phyloP scores from a whole-genome alignment of 2,329 filamentous ascomycete genomes.

The Fusarium falciforme region DNA sequence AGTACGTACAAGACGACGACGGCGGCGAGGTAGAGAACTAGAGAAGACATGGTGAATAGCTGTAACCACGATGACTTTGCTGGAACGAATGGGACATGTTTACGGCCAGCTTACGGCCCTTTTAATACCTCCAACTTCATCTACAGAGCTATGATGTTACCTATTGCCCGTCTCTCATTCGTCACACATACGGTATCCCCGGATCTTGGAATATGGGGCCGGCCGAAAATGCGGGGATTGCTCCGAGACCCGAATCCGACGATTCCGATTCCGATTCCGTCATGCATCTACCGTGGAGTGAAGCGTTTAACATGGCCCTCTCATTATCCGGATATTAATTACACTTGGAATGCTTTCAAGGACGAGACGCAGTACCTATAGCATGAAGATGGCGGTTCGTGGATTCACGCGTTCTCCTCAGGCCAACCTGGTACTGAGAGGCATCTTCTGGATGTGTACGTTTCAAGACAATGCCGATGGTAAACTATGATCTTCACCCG shows the following conservation, averaged over 20 bases:
- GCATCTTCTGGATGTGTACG: neutral
- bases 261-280: constrained; percentile 9
- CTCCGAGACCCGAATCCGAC: neutral
- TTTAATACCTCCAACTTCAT: neutral
- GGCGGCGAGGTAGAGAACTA: constrained; percentile 15
- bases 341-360: neutral
- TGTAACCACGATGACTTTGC: neutral
- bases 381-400: neutral
- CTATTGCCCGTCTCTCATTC: neutral
- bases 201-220: neutral
- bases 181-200: neutral
- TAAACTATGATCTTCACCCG: neutral
- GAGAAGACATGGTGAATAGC: constrained; percentile 22
- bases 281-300: neutral
- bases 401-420: neutral
- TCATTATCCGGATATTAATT: neutral
- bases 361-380: neutral
- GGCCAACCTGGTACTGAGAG: neutral
- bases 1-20: constrained; percentile 15
- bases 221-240: neutral
- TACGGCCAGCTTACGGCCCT: neutral
- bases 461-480: neutral
- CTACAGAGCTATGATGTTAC: neutral
- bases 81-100: neutral
- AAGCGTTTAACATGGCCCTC: neutral